Evolutionary conservation across 345 rosid species (phyloP).

Genomic region (Garcia nutans): DNA sequence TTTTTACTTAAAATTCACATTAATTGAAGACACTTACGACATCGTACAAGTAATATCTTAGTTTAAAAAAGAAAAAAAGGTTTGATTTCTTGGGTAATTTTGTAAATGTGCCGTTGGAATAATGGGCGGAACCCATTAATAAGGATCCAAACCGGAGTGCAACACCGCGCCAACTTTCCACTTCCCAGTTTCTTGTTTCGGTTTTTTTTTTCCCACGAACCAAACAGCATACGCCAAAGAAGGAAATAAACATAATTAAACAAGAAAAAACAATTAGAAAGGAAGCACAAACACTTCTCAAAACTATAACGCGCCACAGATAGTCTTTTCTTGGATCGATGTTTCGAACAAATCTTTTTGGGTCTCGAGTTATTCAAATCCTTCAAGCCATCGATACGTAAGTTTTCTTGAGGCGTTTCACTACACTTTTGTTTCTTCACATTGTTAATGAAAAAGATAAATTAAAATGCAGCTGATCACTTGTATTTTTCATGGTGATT

Average conservation of each 20-base stretch:
- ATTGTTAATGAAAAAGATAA: not conserved
- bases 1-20: too few species aligned
- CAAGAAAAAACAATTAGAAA: not conserved
- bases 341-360: slow-evolving; percentile 1
- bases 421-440: not conserved
- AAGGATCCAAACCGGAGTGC: not conserved
- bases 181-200: not conserved
- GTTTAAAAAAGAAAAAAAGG: too few species aligned
- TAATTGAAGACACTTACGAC: too few species aligned
- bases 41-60: too few species aligned
- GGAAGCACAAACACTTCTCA: not conserved
- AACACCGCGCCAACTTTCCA: not conserved
- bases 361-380: not conserved
- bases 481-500: not conserved
- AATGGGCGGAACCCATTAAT: not conserved
- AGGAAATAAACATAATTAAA: not conserved
- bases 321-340: not conserved
- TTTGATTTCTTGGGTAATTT: too few species aligned
- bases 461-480: not conserved
- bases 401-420: not conserved
- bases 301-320: not conserved
- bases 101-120: too few species aligned
- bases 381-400: not conserved
- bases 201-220: not conserved
- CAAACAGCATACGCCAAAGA: slow-evolving; percentile 7